Conservation (phyloP, 108 stramenopile genomes). For the Schizochytrium sp. region DNA sequence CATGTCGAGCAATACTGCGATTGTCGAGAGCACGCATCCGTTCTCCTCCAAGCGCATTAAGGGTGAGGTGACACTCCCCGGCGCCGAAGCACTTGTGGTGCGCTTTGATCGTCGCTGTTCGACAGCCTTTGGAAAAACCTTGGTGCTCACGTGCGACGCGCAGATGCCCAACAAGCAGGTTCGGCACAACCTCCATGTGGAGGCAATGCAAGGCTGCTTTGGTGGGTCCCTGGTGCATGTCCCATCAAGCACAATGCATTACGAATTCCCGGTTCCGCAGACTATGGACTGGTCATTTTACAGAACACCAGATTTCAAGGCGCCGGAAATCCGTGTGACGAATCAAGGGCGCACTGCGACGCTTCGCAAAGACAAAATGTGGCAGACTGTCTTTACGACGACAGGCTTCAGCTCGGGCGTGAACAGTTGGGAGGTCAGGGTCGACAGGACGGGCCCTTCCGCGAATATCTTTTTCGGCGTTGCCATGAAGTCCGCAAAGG, state of each 20-base stretch:
- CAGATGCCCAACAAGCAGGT: background rate
- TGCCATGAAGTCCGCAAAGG: background rate
- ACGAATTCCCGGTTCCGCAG: background rate
- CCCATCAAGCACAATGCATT: background rate
- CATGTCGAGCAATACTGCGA: background rate
- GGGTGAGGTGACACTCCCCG: slow-evolving; percentile 15
- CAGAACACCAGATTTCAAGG: background rate
- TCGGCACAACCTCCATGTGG: background rate
- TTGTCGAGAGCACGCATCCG: background rate
- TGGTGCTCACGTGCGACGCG: background rate
- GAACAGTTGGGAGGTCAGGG: background rate
- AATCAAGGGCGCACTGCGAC: background rate
- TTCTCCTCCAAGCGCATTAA: background rate
- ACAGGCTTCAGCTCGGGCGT: slow-evolving; percentile 5
- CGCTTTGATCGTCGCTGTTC: slow-evolving; percentile 5
- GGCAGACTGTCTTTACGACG: slow-evolving; percentile 2
- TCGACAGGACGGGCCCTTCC: slow-evolving; percentile 10
- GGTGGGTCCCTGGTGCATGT: background rate
- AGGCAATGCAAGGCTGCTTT: slow-evolving; percentile 11
- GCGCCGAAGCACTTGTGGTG: slow-evolving; percentile 8
- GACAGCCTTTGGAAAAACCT: background rate
- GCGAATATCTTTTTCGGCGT: slow-evolving; percentile 17
- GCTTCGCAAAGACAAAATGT: background rate
- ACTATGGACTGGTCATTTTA: background rate
- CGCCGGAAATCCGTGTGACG: background rate